These are phyloP conservation scores for Cucurbita moschata DNA, from an alignment of 306 rosid genomes.

Conservation along the genomic window DNA sequence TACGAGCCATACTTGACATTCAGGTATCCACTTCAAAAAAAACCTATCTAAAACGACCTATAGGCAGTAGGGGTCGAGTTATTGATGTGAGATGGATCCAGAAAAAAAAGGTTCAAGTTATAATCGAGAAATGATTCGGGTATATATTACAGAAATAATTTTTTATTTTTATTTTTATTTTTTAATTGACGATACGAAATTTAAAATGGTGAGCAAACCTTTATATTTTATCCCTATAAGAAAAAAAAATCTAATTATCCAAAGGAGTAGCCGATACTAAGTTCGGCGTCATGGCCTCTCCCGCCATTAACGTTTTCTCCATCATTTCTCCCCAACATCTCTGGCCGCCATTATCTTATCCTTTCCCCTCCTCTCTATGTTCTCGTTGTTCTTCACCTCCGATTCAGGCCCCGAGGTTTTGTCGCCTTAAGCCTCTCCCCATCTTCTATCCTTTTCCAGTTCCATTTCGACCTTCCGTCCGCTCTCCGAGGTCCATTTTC, in stretches of 20 bases:
- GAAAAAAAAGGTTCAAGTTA: too few relatives aligned
- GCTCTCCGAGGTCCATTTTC: constrained; percentile 31
- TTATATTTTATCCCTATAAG: background rate
- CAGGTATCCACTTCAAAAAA: too few relatives aligned
- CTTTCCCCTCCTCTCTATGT: background rate
- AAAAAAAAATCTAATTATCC: background rate
- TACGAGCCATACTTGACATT: too few relatives aligned
- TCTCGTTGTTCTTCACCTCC: constrained; percentile 13
- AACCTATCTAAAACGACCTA: too few relatives aligned
- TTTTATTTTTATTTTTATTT: too few relatives aligned
- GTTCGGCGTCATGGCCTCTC: constrained; percentile 21
- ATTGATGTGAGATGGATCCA: too few relatives aligned
- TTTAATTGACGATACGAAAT: too few relatives aligned
- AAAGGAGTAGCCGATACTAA: background rate
- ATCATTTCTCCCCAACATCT: background rate
- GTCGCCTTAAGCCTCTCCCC: constrained; percentile 14
- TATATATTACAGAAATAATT: too few relatives aligned
- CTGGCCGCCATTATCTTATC: background rate
- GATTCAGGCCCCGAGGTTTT: constrained; percentile 18
- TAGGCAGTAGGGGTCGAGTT: too few relatives aligned
- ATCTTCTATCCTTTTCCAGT: constrained; percentile 2
- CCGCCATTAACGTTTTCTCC: constrained; percentile 59
- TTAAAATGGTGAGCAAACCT: background rate
- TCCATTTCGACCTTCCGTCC: constrained; percentile 26
- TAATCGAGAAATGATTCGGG: too few relatives aligned